A percentile compares a stretch with the other conserved stretches of the same genome.
Conservation (phyloP, 768 basidiomycete species). For the Lentinula boryana region DNA sequence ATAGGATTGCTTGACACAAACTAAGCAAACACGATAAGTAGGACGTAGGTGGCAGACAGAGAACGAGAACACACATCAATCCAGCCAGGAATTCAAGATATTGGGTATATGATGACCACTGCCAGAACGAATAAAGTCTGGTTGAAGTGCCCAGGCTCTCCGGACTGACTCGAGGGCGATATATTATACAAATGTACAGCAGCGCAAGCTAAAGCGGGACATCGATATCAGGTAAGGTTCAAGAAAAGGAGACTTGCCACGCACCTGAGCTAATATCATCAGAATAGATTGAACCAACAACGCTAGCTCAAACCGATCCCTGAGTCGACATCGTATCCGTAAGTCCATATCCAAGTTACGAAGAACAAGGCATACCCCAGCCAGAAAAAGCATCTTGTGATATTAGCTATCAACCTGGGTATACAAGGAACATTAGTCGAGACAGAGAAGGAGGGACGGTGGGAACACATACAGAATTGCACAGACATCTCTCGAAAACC, state of each 20-base stretch:
- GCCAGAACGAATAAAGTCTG: slow-evolving; percentile 77
- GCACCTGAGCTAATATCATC: slow-evolving; percentile 81
- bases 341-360: background rate
- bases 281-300: slow-evolving; percentile 77
- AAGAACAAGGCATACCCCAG: slow-evolving; percentile 41
- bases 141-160: slow-evolving; percentile 54
- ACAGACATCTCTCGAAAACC: slow-evolving; percentile 83
- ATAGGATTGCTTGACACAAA: slow-evolving; percentile 65
- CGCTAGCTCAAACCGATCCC: slow-evolving; percentile 66
- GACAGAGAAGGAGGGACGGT: background rate
- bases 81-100: slow-evolving; percentile 81
- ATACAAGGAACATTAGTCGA: background rate
- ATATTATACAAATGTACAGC: slow-evolving; percentile 76
- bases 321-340: slow-evolving; percentile 14
- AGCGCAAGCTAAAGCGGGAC: slow-evolving; percentile 54
- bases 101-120: slow-evolving; percentile 73
- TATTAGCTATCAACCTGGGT: slow-evolving; percentile 70
- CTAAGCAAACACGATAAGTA: slow-evolving; percentile 18
- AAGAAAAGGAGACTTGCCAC: slow-evolving; percentile 11
- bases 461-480: slow-evolving; percentile 59
- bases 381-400: slow-evolving; percentile 90
- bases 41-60: background rate
- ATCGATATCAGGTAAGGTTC: slow-evolving; percentile 10
- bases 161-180: slow-evolving; percentile 53
- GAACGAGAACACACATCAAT: slow-evolving; percentile 48